phyloP scores from a whole-genome alignment of 2,329 filamentous ascomycete genomes.

The Apiospora aurea region DNA sequence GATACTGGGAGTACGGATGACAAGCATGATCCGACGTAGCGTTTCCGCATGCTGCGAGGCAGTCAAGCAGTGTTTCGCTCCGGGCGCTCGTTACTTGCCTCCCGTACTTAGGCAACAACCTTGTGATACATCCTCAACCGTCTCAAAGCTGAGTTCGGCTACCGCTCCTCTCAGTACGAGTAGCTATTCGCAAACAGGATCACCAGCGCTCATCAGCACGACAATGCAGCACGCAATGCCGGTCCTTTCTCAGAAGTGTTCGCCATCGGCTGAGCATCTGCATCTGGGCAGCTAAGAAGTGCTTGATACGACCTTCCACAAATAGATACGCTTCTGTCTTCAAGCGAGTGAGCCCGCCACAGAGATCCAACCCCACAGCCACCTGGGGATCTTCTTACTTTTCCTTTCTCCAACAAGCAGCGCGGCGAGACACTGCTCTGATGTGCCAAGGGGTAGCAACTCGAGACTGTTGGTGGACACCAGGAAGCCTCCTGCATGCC shows the following conservation, averaged over 20 bases:
- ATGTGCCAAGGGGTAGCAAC: not conserved
- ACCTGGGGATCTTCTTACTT: not conserved
- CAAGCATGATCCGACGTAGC: not conserved
- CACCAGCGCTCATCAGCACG: not conserved
- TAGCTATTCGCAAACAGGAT: not conserved
- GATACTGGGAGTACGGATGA: not conserved
- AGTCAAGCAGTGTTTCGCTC: not conserved
- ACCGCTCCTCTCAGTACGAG: not conserved
- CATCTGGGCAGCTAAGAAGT: conserved; percentile 12
- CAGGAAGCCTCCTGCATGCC: not conserved
- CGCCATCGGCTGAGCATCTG: conserved; percentile 14
- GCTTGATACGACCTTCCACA: conserved; percentile 19
- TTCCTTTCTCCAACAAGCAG: conserved; percentile 12
- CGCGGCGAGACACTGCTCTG: not conserved
- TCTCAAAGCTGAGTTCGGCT: not conserved
- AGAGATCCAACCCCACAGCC: conserved; percentile 15
- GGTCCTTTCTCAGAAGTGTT: conserved; percentile 7
- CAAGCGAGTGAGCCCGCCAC: conserved; percentile 19
- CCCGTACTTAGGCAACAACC: conserved; percentile 1
- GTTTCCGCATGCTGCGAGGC: not conserved
- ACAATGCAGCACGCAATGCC: not conserved
- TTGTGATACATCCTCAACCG: not conserved
- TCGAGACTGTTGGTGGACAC: conserved; percentile 14
- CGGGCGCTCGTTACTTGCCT: not conserved
- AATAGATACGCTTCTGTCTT: not conserved